Percentiles rank a stretch among this genome's conserved stretches.
Evolutionary conservation across 306 rosid genomes (phyloP).

Genomic region (Sicyos baderoa): DNA sequence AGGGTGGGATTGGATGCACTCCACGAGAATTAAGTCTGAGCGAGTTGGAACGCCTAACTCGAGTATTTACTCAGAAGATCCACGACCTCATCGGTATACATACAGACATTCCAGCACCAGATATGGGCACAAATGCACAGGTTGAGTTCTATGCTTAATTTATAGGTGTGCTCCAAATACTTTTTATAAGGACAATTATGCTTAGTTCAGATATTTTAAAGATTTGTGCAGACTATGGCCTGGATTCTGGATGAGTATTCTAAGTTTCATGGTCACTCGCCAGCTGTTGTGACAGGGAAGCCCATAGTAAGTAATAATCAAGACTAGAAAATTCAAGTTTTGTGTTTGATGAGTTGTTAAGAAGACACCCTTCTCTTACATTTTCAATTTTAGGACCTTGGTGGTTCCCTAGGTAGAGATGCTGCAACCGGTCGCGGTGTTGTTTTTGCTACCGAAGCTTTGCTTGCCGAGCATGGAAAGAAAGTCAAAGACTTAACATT

Average conservation of each 20-base stretch:
- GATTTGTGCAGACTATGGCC: constrained; percentile 44
- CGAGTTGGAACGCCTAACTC: constrained; percentile 59
- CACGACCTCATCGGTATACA: constrained; percentile 58
- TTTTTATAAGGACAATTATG: background rate
- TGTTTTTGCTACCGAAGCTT: constrained; percentile 53
- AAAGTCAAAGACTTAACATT: constrained; percentile 39
- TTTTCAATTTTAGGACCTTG: constrained; percentile 39
- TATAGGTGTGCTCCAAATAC: background rate
- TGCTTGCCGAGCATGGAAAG: constrained; percentile 52
- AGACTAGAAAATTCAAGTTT: background rate
- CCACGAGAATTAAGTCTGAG: constrained; percentile 41
- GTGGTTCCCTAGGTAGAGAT: constrained; percentile 60
- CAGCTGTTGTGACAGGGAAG: constrained; percentile 62
- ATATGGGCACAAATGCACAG: constrained; percentile 65
- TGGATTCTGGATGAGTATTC: constrained; percentile 68
- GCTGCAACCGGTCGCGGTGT: constrained; percentile 67
- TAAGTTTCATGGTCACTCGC: constrained; percentile 59
- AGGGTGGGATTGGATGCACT: constrained; percentile 63
- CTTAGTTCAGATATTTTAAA: background rate
- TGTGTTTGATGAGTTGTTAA: background rate
- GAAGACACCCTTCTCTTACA: background rate
- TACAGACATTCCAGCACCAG: constrained; percentile 61
- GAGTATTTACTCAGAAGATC: constrained; percentile 54
- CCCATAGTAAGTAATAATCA: constrained; percentile 40
- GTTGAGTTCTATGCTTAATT: constrained; percentile 21